These are phyloP conservation scores for Penicillium bovifimosum DNA, from an alignment of 495 filamentous ascomycete genomes.

Conservation along the genomic window DNA sequence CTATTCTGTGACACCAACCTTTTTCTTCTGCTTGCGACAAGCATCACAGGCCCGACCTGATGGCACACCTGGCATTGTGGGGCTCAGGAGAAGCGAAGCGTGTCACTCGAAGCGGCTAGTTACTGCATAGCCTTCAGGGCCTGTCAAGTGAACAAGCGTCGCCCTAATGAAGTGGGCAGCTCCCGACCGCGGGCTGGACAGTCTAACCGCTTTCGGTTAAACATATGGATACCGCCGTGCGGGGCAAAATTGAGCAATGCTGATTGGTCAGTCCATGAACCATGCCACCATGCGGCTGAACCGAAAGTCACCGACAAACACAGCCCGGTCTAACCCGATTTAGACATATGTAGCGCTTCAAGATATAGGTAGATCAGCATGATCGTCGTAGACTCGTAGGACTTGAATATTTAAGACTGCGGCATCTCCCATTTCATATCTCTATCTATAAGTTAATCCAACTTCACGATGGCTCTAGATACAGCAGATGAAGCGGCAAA, in stretches of 20 bases:
- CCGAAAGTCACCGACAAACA: neutral
- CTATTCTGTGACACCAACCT: constrained; percentile 25
- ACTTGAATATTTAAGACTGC: neutral
- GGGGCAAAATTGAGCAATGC: neutral
- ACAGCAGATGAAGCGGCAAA: neutral
- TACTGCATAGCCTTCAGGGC: neutral
- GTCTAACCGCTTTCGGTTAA: constrained; percentile 16
- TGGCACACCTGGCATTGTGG: constrained; percentile 47
- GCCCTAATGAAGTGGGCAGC: neutral
- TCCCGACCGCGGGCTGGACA: neutral
- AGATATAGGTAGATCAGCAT: neutral
- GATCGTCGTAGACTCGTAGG: too few species aligned
- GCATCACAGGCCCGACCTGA: constrained; percentile 44
- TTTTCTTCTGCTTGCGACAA: constrained; percentile 51
- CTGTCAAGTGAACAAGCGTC: neutral
- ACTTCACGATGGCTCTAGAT: constrained; percentile 9
- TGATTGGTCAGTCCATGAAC: neutral
- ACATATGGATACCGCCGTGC: constrained; percentile 17
- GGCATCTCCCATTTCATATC: neutral
- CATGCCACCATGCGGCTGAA: neutral
- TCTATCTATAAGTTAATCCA: neutral
- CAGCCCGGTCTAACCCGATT: neutral
- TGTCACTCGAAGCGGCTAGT: constrained; percentile 4
- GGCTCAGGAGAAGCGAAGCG: neutral
- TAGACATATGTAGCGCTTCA: constrained; percentile 5